A percentile compares a stretch with the other conserved stretches of the same genome.
phyloP scores from a whole-genome alignment of 1,284 basidiomycete species.

The Acaromyces ingoldii region DNA sequence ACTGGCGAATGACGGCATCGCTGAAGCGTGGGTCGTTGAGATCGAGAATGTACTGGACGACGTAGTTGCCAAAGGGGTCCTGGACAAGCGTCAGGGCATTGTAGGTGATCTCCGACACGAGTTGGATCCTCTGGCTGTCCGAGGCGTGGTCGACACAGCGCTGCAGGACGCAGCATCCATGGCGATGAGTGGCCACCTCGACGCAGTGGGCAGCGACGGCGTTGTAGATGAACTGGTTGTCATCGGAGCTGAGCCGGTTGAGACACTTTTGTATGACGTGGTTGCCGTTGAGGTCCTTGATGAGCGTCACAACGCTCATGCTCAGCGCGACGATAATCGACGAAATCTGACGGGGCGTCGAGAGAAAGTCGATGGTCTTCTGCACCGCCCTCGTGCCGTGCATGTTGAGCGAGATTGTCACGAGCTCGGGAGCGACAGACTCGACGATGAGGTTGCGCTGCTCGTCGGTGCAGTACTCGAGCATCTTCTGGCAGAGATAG shows the following conservation, averaged over 20 bases:
- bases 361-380: conserved; percentile 98
- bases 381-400: conserved; percentile 98
- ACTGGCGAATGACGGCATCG: conserved; percentile 94
- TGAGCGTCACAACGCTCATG: conserved; percentile 95
- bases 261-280: conserved; percentile 99
- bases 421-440: conserved; percentile 91
- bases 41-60: conserved; percentile 95
- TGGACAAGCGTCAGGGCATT: conserved; percentile 96
- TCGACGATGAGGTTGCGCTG: conserved; percentile 96
- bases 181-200: conserved; percentile 97
- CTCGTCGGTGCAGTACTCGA: conserved; percentile 96
- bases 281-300: conserved; percentile 99
- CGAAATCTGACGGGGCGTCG: conserved; percentile 69
- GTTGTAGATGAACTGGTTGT: conserved; percentile 99
- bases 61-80: conserved; percentile 96
- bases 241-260: conserved; percentile 93
- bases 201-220: conserved; percentile 98
- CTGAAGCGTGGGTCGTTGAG: conserved; percentile 97
- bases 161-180: conserved; percentile 97
- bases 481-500: conserved; percentile 95
- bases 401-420: conserved; percentile 99
- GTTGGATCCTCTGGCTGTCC: conserved; percentile 86
- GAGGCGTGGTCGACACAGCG: conserved; percentile 98
- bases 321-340: conserved; percentile 94
- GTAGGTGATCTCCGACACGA: conserved; percentile 98